Base-by-base conservation (phyloP, 2,329 filamentous ascomycete genomes). In the Colletotrichum shisoi region DNA sequence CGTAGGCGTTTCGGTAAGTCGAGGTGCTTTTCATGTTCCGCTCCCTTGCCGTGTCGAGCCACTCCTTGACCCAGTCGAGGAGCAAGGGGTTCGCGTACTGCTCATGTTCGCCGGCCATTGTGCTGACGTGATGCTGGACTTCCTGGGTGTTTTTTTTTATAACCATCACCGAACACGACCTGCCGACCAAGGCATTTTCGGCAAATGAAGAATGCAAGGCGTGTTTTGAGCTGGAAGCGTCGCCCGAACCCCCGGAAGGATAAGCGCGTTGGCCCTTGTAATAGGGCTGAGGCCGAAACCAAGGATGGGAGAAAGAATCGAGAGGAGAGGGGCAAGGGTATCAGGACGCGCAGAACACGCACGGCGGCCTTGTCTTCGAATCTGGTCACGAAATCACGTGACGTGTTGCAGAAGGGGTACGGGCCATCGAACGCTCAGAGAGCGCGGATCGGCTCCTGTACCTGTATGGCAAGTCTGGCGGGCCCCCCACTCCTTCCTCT, bases 1-100 rank as follows among this genome's bases (percentile, higher is more conserved):
- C 85, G 73, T 92, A 92, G 1, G 92, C 92, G 71, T 89, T 87
- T 70, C 87, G 90, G 76, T 93, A 94, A 0, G 86, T 89, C n/a
- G 84, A 86, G 27, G 88, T 79, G 24, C 89, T 90, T 74, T 92
- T 93, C 19, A 87, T 86, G 73, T 90, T 92, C 52, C 85, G 85
- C 71, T 92, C 87, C 56, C 85, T 83, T 13, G 90, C 91, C 46
- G 85, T 75, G 51, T 93, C 89, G 57, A 90, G 84, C 90, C 89
- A 93, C 80, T 93, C 90, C 73, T 91, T 89, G 57, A 94, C 87
- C 88, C 90, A 94, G 70, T 80, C 79, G 12, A 94, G 82, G 9
- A 93, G 83, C 46, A 92, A 82, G 5, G 91, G 88, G 72, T 95
- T 95, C 17, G 87, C 84, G 70, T 86, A 89, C 34, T 80, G 72